Evolutionary conservation across 2,329 filamentous ascomycete species (phyloP), one percentile per base, ranked within the genome.

Genomic region (Aureobasidium sp.): DNA sequence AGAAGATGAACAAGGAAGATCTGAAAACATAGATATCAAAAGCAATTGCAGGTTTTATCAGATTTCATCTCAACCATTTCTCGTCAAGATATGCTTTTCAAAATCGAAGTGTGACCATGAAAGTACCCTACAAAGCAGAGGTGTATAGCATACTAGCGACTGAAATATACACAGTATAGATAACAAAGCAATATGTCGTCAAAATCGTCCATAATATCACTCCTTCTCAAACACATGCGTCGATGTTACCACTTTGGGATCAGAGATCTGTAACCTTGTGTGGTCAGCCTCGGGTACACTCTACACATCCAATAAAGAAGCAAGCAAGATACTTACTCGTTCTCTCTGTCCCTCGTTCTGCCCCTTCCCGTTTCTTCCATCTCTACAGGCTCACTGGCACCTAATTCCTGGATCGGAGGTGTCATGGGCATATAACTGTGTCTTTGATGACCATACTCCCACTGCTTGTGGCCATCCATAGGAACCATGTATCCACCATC

Each of bases 171-270:
- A 44, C 41, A 44, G 9, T 44, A 14, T 44, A 44, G 25, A 25
- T 44, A n/a, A 6, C 14, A 42, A 42, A 22, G 3, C 41, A 9
- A 3, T 2, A 44, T 12, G 14, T 9, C 4, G 22, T 12, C 1
- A 5, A 20, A 12, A 4, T 44, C 20, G 6, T 12, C 4, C 41
- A 44, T 9, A 34, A 8, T n/a, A 44, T 60, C 34, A 60, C 29
- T 60, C 57, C 57, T 60, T 60, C 34, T 60, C 57, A 36, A 22
- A 45, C 3, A 51, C 27, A 31, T 51, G 45, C 34, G 31, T 7
- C 4, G 31, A 36, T 22, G 25, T 37, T 60, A 51, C 45, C 53
- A 57, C 41, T 49, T 60, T 49, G 45, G 45, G 31, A 51, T 41
- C 45, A 60, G 36, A 2, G 34, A 60, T 34, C 57, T 51, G 36